Evolutionary conservation across 768 basidiomycete genomes (phyloP).

Genomic region (Xerocomellus dryophilus): DNA sequence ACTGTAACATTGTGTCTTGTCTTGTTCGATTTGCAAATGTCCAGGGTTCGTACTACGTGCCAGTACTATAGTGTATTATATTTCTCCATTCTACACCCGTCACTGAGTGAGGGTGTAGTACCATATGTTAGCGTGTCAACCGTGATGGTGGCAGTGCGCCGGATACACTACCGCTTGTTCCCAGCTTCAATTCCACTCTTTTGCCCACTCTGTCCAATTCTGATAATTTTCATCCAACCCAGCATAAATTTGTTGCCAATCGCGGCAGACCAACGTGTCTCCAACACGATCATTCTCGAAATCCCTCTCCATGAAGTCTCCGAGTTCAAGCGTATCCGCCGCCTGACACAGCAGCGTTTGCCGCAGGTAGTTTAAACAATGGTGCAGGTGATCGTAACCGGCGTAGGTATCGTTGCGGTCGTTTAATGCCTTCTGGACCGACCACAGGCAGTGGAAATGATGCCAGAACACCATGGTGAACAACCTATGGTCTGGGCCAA

Average conservation of each 20-base stretch:
- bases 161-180: neutral
- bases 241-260: constrained; percentile 7
- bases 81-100: neutral
- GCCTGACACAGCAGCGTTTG: constrained; percentile 15
- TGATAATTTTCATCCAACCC: constrained; percentile 5
- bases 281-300: constrained; percentile 9
- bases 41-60: no score
- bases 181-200: constrained; percentile 9
- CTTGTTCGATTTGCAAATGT: no score
- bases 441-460: constrained; percentile 15
- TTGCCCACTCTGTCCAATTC: constrained; percentile 9
- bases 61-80: no score
- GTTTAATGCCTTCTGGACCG: constrained; percentile 9
- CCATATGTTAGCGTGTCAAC: neutral
- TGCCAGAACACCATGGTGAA: constrained; percentile 13
- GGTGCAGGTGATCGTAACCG: constrained; percentile 8
- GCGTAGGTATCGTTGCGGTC: constrained; percentile 9
- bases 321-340: constrained; percentile 13
- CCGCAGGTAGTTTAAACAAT: constrained; percentile 15
- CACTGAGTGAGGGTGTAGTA: neutral
- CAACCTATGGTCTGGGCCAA: constrained; percentile 13
- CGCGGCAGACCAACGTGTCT: constrained; percentile 13
- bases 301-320: constrained; percentile 16
- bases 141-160: no score
- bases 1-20: no score